phyloP scores from a whole-genome alignment of 352 stramenopile species.

The Globisporangium camurandrum region DNA sequence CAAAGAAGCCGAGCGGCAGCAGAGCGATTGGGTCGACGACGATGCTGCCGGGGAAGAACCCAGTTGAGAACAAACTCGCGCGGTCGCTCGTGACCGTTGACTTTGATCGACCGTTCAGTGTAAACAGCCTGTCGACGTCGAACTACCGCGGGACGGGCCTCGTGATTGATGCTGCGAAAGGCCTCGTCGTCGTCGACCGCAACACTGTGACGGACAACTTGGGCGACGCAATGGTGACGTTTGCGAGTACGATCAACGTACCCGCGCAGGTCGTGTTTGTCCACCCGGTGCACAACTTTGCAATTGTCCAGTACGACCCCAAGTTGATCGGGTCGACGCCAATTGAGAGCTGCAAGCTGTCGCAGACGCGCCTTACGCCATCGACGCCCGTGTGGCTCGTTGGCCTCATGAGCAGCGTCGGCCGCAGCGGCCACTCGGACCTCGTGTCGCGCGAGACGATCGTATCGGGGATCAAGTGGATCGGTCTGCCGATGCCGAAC shows the following conservation, averaged over 20 bases:
- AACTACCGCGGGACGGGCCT: conserved; percentile 85
- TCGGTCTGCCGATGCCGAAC: conserved; percentile 71
- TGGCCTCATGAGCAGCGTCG: conserved; percentile 75
- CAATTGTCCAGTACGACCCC: conserved; percentile 89
- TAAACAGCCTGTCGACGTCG: conserved; percentile 79
- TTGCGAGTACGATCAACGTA: conserved; percentile 87
- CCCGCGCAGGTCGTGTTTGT: conserved; percentile 87
- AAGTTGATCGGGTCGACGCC: conserved; percentile 78
- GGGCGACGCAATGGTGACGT: conserved; percentile 85
- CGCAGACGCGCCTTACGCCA: conserved; percentile 41
- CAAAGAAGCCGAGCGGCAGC: conserved; percentile 14
- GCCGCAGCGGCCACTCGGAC: conserved; percentile 70
- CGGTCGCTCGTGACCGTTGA: conserved; percentile 81
- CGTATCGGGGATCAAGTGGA: conserved; percentile 83
- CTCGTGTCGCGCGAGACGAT: conserved; percentile 82
- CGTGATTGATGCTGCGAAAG: conserved; percentile 82
- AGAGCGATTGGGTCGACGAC: conserved; percentile 66
- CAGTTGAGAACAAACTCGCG: conserved; percentile 71
- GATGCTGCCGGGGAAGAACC: conserved; percentile 75
- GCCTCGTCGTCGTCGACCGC: conserved; percentile 88
- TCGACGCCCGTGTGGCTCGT: conserved; percentile 83
- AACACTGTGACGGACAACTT: conserved; percentile 89
- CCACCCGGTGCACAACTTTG: conserved; percentile 91
- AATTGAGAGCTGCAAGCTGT: conserved; percentile 73
- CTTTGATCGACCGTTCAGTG: conserved; percentile 80